These are phyloP conservation scores for Saussurea involucrata DNA, from an alignment of 129 eudicot species.

Conservation along the genomic window DNA sequence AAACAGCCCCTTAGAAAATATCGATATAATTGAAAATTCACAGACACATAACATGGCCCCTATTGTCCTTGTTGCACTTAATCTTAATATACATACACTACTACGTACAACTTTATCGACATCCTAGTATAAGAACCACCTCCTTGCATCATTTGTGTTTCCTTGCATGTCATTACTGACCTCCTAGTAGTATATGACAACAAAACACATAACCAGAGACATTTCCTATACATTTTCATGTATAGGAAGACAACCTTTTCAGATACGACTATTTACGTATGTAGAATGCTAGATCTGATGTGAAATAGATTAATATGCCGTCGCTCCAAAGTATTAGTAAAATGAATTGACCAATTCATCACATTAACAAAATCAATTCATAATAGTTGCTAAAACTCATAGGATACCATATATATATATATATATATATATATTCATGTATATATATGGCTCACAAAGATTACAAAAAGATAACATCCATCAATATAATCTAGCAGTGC, in stretches of 20 bases:
- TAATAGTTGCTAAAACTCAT: background rate
- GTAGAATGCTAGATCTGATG: background rate
- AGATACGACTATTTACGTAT: background rate
- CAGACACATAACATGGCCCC: no score
- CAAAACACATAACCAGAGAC: no score
- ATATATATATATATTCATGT: background rate
- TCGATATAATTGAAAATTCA: no score
- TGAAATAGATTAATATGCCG: background rate
- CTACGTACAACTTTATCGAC: no score
- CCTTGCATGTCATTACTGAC: no score
- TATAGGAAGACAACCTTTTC: background rate
- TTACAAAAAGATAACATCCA: slow-evolving; percentile 22
- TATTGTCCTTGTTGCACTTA: no score
- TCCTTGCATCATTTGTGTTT: no score
- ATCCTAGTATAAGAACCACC: no score
- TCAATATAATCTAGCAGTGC: slow-evolving; percentile 11
- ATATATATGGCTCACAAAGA: background rate
- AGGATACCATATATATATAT: slow-evolving; percentile 4
- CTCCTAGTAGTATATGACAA: no score
- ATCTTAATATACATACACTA: no score
- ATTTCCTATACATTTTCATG: no score
- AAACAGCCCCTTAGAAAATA: no score
- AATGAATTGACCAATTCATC: background rate
- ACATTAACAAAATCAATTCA: slow-evolving; percentile 1
- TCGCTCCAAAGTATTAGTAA: background rate